Conservation (phyloP, 1,139 yeast genomes). For the Yamadazyma dushanensis region DNA sequence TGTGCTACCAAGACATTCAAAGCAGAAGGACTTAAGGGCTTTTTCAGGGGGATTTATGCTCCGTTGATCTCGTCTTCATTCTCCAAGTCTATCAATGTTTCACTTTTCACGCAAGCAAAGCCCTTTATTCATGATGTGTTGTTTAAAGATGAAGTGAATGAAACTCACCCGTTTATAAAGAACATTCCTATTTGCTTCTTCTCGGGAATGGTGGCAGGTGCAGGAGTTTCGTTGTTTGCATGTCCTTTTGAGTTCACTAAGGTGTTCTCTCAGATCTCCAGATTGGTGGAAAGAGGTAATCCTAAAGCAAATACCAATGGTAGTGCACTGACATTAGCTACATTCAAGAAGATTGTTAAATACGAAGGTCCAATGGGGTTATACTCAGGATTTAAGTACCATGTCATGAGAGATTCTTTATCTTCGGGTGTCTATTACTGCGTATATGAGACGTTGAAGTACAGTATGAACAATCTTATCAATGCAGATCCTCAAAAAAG, state of each 20-base stretch:
- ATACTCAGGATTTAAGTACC: slow-evolving; percentile 73
- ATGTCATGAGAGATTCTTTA: slow-evolving; percentile 63
- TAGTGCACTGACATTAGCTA: slow-evolving; percentile 15
- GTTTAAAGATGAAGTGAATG: slow-evolving; percentile 18
- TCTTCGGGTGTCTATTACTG: slow-evolving; percentile 77
- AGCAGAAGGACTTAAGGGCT: slow-evolving; percentile 68
- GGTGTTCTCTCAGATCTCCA: slow-evolving; percentile 71
- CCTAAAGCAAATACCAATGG: slow-evolving; percentile 23
- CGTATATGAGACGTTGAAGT: slow-evolving; percentile 70
- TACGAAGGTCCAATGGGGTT: slow-evolving; percentile 63
- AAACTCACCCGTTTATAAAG: slow-evolving; percentile 40
- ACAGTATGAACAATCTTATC: slow-evolving; percentile 37
- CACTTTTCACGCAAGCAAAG: slow-evolving; percentile 59
- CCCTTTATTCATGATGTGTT: slow-evolving; percentile 43
- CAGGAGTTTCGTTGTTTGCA: slow-evolving; percentile 62
- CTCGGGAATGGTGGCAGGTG: slow-evolving; percentile 71
- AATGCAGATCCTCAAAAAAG: slow-evolving; percentile 28
- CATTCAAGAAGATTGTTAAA: slow-evolving; percentile 52
- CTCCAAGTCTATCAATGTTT: slow-evolving; percentile 66
- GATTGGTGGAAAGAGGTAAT: slow-evolving; percentile 36
- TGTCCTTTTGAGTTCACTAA: slow-evolving; percentile 88
- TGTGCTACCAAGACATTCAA: slow-evolving; percentile 59
- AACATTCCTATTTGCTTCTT: slow-evolving; percentile 67
- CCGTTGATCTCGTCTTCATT: slow-evolving; percentile 68
- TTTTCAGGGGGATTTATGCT: slow-evolving; percentile 75